Evolutionary conservation across 2,329 filamentous ascomycete genomes (phyloP), one percentile per base, ranked within the genome.

Genomic region (Aspergillus sp.): DNA sequence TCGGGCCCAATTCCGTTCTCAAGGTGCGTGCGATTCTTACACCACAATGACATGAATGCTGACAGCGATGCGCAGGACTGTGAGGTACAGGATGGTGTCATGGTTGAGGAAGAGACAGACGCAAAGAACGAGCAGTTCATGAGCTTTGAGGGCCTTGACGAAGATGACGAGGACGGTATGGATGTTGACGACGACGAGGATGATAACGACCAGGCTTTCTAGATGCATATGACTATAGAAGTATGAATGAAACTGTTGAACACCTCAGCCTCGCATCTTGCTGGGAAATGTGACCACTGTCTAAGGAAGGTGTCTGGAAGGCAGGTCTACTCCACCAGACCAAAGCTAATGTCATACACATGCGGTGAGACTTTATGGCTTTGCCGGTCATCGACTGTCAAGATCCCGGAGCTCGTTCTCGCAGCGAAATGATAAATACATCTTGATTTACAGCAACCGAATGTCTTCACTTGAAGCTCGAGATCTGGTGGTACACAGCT

Each of bases 71-170:
- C 11, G 2, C 4, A 38, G 49, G 89, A 96, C 55, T 97, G 92
- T 64, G 91, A 97, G 73, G 87, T 97, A 4, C 91, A 96, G 69
- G 90, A 96, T 71, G 81, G 79, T 2, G 93, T 93, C 67, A 79
- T 93, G 7, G 81, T 96, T 1, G 86, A 92, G 43, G 92, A 95
- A 64, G 83, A 89, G n/a, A 88, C 78, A 6, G 81, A 85, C 53
- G 76, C 77, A 23, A 85, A 85, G 71, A 79, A 80, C 43, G 82
- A 86, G 61, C 85, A 84, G 66, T 83, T 85, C 64, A 84, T 85
- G 76, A 67, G 73, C 50, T 77, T 78, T 55, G 74, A 77, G 50
- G 74, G 76, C 16, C 55, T 79, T 42, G 74, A 76, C 47, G 72
- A 72, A 17, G 68, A 62, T 21, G 64, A 59, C 21, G 66, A 66